These are phyloP conservation scores for Syncephalastrum monosporum DNA, from an alignment of 371 early-diverging fungal genomes.

Conservation along the genomic window DNA sequence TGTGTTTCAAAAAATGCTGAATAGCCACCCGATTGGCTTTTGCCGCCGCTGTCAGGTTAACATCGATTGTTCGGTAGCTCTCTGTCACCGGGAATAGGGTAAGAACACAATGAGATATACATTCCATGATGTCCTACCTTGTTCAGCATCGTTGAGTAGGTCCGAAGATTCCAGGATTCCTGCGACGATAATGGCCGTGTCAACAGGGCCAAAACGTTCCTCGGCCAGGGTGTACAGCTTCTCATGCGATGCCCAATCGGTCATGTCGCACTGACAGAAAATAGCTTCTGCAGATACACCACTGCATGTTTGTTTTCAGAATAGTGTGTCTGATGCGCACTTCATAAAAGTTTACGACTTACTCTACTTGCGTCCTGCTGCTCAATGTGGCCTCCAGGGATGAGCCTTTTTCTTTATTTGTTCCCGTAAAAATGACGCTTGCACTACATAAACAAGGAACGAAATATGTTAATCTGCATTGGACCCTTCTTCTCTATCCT, in stretches of 20 bases:
- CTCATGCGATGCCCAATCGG: conserved; percentile 49
- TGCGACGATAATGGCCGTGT: conserved; percentile 68
- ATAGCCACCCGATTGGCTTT: conserved; percentile 72
- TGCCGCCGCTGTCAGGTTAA: conserved; percentile 65
- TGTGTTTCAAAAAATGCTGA: conserved; percentile 50
- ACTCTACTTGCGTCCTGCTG: neutral
- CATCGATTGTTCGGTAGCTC: conserved; percentile 57
- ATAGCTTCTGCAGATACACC: conserved; percentile 13
- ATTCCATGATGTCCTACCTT: conserved; percentile 14
- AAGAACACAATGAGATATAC: neutral
- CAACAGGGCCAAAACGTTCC: conserved; percentile 44
- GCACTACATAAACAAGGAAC: conserved; percentile 14
- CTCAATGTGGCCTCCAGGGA: conserved; percentile 11
- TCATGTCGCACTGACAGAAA: conserved; percentile 55
- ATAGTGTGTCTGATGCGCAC: too few relatives aligned
- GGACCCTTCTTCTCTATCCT: neutral
- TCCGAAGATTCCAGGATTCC: conserved; percentile 53
- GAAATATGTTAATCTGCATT: neutral
- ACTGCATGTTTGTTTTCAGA: neutral
- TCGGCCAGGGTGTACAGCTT: conserved; percentile 39
- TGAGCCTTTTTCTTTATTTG: conserved; percentile 27
- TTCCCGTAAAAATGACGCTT: conserved; percentile 29
- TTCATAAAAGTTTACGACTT: too few relatives aligned
- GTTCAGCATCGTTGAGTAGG: conserved; percentile 37
- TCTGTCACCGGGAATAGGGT: neutral